These are phyloP conservation scores for Pseudocercospora crystallina DNA, from an alignment of 2,329 filamentous ascomycete species.

Conservation along the genomic window DNA sequence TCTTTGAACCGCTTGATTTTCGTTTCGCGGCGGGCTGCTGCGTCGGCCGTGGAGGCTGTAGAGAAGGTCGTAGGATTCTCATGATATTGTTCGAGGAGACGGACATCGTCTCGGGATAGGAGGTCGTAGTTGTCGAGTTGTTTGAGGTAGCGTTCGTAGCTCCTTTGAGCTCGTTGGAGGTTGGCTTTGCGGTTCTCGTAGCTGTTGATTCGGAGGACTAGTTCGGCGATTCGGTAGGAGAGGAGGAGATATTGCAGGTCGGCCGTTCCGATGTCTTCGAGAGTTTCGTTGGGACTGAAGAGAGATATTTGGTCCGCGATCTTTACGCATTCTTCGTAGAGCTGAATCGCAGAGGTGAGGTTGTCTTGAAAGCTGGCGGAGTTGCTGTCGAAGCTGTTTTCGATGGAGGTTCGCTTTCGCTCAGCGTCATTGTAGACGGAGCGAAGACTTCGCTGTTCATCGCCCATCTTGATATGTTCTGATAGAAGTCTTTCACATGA, in stretches of 20 bases:
- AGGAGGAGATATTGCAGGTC: conserved; percentile 81
- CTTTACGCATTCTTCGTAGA: conserved; percentile 71
- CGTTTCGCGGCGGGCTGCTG: conserved; percentile 69
- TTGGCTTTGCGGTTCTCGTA: conserved; percentile 59
- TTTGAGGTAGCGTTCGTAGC: conserved; percentile 77
- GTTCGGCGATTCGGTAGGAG: conserved; percentile 75
- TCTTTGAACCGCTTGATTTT: conserved; percentile 84
- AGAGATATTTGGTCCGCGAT: conserved; percentile 71
- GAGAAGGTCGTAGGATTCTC: conserved; percentile 73
- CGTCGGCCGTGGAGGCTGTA: conserved; percentile 64
- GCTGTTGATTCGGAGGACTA: conserved; percentile 67
- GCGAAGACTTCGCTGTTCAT: conserved; percentile 55
- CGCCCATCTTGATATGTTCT: conserved; percentile 36
- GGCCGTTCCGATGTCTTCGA: conserved; percentile 83
- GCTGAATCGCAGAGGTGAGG: conserved; percentile 64
- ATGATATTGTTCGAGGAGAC: conserved; percentile 69
- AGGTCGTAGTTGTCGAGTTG: conserved; percentile 77
- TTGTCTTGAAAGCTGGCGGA: conserved; percentile 66
- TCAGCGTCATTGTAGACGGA: conserved; percentile 56
- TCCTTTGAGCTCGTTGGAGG: conserved; percentile 63
- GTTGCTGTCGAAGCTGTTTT: conserved; percentile 64
- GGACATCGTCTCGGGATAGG: conserved; percentile 63
- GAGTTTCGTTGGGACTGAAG: conserved; percentile 85
- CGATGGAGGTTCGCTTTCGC: conserved; percentile 56
- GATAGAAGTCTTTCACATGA: too few relatives aligned